phyloP scores from a whole-genome alignment of 352 stramenopile species.

The Pythium rishiriense region DNA sequence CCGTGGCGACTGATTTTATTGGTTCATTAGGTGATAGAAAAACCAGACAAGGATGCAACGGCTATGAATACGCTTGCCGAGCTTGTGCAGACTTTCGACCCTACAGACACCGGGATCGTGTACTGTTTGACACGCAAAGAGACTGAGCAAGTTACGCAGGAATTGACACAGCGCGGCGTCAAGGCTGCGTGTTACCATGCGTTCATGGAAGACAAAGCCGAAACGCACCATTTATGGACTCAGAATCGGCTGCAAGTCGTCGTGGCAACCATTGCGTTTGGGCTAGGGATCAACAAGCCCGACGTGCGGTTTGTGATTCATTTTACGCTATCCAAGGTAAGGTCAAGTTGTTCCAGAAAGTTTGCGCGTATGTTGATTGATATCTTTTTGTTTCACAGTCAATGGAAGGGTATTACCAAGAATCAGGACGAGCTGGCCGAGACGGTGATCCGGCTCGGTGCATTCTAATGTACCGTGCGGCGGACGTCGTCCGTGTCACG shows the following conservation, averaged over 20 bases:
- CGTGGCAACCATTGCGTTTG: constrained; percentile 94
- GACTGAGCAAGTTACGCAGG: constrained; percentile 83
- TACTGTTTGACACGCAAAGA: constrained; percentile 93
- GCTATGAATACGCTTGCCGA: constrained; percentile 63
- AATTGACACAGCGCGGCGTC: constrained; percentile 74
- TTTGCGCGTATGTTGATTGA: background rate
- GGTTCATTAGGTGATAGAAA: constrained; percentile 55
- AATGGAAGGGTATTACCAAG: constrained; percentile 98
- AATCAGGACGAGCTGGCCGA: constrained; percentile 94
- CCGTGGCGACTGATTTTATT: too few relatives aligned
- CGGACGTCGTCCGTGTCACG: constrained; percentile 75
- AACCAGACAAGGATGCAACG: constrained; percentile 46
- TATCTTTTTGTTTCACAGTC: constrained; percentile 38
- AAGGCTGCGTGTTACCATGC: constrained; percentile 90
- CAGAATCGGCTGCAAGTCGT: constrained; percentile 79
- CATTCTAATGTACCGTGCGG: constrained; percentile 81
- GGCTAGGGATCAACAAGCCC: constrained; percentile 94
- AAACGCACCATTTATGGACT: constrained; percentile 64
- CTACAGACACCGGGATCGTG: constrained; percentile 83
- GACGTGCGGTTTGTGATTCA: constrained; percentile 92
- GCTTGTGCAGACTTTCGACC: constrained; percentile 70
- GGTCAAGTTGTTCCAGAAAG: background rate
- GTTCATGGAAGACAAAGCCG: constrained; percentile 62
- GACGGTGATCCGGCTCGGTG: constrained; percentile 91
- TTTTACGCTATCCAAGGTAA: constrained; percentile 80